Conservation (phyloP, 352 stramenopile genomes). For the Phytophthora ohioensis region DNA sequence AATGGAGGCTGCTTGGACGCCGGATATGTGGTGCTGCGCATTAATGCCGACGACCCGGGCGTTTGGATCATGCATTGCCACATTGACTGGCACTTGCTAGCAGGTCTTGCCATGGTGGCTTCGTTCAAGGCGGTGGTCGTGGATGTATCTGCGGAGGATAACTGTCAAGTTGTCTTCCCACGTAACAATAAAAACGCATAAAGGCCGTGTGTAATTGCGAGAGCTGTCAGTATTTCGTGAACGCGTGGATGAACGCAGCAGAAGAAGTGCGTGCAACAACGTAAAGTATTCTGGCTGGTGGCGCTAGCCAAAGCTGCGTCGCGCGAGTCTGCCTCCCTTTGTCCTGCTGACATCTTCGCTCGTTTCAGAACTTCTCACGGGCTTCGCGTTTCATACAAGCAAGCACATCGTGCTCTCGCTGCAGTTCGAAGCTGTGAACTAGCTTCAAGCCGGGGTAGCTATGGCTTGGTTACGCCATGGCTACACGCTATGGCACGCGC, state of each 20-base stretch:
- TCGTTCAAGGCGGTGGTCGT: not conserved
- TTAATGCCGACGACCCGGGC: conserved; percentile 42
- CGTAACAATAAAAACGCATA: not conserved
- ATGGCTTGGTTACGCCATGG: not conserved
- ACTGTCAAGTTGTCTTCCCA: not conserved
- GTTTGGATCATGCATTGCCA: conserved; percentile 55
- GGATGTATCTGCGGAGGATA: not conserved
- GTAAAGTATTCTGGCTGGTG: not conserved
- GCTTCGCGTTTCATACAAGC: not conserved
- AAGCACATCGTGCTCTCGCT: not conserved
- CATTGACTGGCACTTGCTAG: conserved; percentile 46
- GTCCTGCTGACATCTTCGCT: not conserved
- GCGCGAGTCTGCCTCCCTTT: not conserved
- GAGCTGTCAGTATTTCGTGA: not conserved
- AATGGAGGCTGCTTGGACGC: conserved; percentile 30
- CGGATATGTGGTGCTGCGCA: conserved; percentile 46
- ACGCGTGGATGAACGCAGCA: not conserved
- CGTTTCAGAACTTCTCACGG: not conserved
- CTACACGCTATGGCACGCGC: not conserved
- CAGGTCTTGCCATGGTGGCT: conserved; percentile 36
- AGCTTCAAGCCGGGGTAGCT: not conserved
- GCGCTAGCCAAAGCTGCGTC: not conserved
- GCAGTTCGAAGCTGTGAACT: not conserved
- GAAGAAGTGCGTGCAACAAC: not conserved
- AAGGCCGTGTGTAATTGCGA: not conserved